phyloP scores from a whole-genome alignment of 1,284 basidiomycete genomes.

The Fomes fomentarius region DNA sequence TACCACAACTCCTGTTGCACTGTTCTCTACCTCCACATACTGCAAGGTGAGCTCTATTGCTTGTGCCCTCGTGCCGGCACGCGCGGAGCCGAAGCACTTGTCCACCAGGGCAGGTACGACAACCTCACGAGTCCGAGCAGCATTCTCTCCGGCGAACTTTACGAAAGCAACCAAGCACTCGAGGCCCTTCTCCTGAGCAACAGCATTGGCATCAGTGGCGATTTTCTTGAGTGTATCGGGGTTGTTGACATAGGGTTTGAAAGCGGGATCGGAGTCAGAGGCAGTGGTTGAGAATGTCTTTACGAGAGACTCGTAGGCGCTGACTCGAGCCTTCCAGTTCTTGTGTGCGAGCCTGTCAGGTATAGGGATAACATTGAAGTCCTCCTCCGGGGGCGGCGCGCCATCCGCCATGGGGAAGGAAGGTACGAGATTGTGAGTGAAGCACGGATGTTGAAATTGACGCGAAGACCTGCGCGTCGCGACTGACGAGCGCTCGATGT shows the following conservation, averaged over 20 bases:
- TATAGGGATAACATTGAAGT: constrained; percentile 85
- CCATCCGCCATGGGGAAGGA: constrained; percentile 70
- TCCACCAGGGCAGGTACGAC: constrained; percentile 93
- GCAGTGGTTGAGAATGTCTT: constrained; percentile 86
- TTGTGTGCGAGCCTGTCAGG: constrained; percentile 89
- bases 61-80: constrained; percentile 91
- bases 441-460: constrained; percentile 19
- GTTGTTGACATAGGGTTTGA: constrained; percentile 85
- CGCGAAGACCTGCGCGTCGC: constrained; percentile 19
- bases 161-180: constrained; percentile 87
- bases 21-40: constrained; percentile 94
- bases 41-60: constrained; percentile 87
- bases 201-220: constrained; percentile 90
- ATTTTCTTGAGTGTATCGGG: constrained; percentile 86
- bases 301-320: constrained; percentile 89
- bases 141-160: constrained; percentile 89
- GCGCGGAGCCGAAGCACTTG: constrained; percentile 91
- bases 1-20: constrained; percentile 87
- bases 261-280: constrained; percentile 93
- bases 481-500: constrained; percentile 13
- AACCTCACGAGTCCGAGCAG: constrained; percentile 78
- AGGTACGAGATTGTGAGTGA: constrained; percentile 14
- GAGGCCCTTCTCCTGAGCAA: constrained; percentile 97
- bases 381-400: constrained; percentile 89
- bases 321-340: constrained; percentile 98